Base-by-base conservation (phyloP, 257 asterid genomes). In the Galeopsis tetrahit region DNA sequence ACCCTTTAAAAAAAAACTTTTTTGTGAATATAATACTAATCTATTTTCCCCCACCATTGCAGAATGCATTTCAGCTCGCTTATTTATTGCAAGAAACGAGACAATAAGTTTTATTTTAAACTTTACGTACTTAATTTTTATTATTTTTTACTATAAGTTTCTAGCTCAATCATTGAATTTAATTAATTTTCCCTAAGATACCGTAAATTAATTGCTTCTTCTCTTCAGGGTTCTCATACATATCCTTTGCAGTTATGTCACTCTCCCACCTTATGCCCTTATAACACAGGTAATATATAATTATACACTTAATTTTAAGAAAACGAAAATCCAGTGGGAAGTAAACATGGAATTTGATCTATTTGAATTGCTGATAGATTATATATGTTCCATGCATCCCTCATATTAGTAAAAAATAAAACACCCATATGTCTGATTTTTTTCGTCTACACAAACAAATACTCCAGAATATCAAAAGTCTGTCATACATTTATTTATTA, bases 41-140 rank as follows among this genome's bases (percentile, higher is more conserved):
- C 7, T 58, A 58, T 58, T 34, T 7, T 59, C 57, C 67, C 21
- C 48, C 44, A 7, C 7, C 28, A 4, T 72, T 79, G 83, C 88
- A 92, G 98, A 92, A 90, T 72, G 96, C 98, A 33, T 93, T 93
- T 83, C 96, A 93, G 71, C 72, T 93, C 17, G 97, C 98, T 74
- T 90, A 6, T 17, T 10, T 42, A 40, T 28, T 40, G 13, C 15
- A 39, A 14, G 43, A 38, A 5, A 31, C 2, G 4, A 55, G 6
- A 5, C 5, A 55, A 15, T 7, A 49, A 79, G 89, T 38, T 49
- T 13, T 33, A 56, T 3, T 55, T 11, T 63, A 17, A 60, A 10
- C 10, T 7, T 42, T 35, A 14, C 21, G 6, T 46, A 1, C 3
- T 48, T 62, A 58, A 33, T 49, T 55, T 4, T 46, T 34, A 11